Base-by-base conservation (phyloP, 2,329 filamentous ascomycete genomes). In the Malbranchea cinnamomea region DNA sequence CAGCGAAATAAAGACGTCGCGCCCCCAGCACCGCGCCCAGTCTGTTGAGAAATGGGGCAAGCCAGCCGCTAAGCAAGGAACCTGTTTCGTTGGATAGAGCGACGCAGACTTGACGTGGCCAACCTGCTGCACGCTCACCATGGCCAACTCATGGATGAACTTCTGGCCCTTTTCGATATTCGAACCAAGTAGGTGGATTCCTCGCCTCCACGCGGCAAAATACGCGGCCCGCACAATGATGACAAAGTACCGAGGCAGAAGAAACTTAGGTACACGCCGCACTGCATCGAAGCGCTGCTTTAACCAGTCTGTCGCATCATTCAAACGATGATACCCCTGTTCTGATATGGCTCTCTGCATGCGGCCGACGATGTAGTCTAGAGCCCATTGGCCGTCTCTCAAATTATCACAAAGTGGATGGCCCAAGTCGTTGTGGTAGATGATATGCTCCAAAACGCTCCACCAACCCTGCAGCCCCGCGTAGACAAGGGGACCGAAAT, bases 381-480 rank as follows among this genome's bases (percentile, higher is more conserved):
- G 59, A 2, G 83, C 78, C 89, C 89, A 98, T 41, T 85, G 74
- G 0, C 89, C 89, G 40, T 91, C 71, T 29, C 89, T 76, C 4
- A 98, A 68, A 47, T 98, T 87, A 46, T 94, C 78, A 53, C 87
- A 95, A 7, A 98, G 67, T 0, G 89, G 81, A 49, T 98, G 89
- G 1, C 81, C 89, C 6, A 98, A 69, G 48, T 95, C 74, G 51
- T 98, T 98, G 39, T 89, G 74, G 29, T 67, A 70, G 43, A 95
- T 80, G 37, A 98, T 78, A 34, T 79, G 67, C 43, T 83, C 77
- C 23, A 98, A 60, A 1, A 93, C 63, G 50, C 84, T 94, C 84
- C 87, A 93, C 87, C 89, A 98, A 21, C 91, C 91, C 53, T 98
- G 89, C n/a, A 98, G 66, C 37, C 89, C 89, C 36, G 87, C 87